Conservation (phyloP, 148 eudicot species). For the Silene latifolia region DNA sequence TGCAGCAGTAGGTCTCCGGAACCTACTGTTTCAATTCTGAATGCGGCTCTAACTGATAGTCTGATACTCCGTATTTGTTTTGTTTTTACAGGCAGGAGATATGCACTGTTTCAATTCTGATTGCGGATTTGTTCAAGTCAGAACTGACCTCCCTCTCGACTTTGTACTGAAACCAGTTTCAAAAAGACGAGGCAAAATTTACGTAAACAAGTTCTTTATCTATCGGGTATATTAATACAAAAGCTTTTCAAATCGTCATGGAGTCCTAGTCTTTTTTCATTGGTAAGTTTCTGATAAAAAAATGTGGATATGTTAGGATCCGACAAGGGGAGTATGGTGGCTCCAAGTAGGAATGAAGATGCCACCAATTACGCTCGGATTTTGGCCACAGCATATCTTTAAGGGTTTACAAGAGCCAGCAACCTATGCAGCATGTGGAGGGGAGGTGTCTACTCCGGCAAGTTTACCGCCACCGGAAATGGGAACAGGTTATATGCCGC, state of each 20-base stretch:
- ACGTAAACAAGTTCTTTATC: constrained; percentile 4
- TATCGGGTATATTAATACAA: constrained; percentile 19
- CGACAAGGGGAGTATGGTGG: constrained; percentile 21
- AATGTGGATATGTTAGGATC: neutral
- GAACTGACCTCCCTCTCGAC: constrained; percentile 19
- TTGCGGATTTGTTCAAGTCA: constrained; percentile 21
- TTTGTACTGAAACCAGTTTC: neutral
- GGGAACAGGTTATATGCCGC: constrained; percentile 21
- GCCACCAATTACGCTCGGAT: neutral
- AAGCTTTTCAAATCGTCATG: neutral
- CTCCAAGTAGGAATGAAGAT: neutral
- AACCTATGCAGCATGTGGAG: constrained; percentile 26
- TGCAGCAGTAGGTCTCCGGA: constrained; percentile 8
- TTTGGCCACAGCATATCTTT: constrained; percentile 21
- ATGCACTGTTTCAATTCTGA: constrained; percentile 24
- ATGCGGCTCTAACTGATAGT: constrained; percentile 5
- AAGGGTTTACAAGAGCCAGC: constrained; percentile 4
- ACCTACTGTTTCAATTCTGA: constrained; percentile 21
- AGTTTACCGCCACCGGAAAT: constrained; percentile 13
- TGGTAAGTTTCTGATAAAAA: no score
- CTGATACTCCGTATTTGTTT: no score
- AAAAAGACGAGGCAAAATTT: neutral
- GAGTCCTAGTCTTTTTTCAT: neutral
- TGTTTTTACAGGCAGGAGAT: constrained; percentile 15
- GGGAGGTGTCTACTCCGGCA: constrained; percentile 11